These are phyloP conservation scores for Rosa chinensis DNA, from an alignment of 306 rosid genomes.

Conservation along the genomic window DNA sequence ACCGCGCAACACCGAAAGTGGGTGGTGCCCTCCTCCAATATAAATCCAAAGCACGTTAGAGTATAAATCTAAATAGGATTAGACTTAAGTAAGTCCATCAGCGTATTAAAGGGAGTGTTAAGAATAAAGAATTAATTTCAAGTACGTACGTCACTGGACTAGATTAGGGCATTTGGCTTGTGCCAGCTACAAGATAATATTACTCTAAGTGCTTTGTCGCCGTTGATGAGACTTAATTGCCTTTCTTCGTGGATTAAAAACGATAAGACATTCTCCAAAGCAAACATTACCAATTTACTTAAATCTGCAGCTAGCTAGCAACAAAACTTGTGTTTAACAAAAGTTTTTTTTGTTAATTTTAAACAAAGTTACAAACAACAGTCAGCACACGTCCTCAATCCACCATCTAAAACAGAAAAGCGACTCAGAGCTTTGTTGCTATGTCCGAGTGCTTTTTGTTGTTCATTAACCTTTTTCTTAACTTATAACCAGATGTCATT, in stretches of 20 bases:
- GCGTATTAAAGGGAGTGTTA: background rate
- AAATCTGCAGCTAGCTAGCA: background rate
- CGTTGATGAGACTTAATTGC: slow-evolving; percentile 1
- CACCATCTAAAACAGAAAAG: slow-evolving; percentile 20
- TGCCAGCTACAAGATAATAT: slow-evolving; percentile 26
- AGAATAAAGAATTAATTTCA: background rate
- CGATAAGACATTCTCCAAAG: slow-evolving; percentile 8
- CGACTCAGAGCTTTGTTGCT: slow-evolving; percentile 1
- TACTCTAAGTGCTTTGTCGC: slow-evolving; percentile 13
- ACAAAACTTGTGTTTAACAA: slow-evolving; percentile 16
- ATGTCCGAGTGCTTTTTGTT: background rate
- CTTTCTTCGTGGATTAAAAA: slow-evolving; percentile 19
- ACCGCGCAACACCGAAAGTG: slow-evolving; percentile 11
- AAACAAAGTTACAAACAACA: slow-evolving; percentile 9
- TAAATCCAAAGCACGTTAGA: slow-evolving; percentile 3
- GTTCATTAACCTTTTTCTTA: background rate
- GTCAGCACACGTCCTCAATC: slow-evolving; percentile 28
- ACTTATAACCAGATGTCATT: background rate
- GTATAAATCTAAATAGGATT: background rate
- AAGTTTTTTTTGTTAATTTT: background rate
- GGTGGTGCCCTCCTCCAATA: slow-evolving; percentile 5
- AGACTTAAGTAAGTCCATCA: background rate
- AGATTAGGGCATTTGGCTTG: slow-evolving; percentile 16
- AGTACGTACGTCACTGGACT: background rate
- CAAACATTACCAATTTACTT: background rate